These are phyloP conservation scores for Clathrospora elynae DNA, from an alignment of 2,329 filamentous ascomycete species.

Conservation along the genomic window DNA sequence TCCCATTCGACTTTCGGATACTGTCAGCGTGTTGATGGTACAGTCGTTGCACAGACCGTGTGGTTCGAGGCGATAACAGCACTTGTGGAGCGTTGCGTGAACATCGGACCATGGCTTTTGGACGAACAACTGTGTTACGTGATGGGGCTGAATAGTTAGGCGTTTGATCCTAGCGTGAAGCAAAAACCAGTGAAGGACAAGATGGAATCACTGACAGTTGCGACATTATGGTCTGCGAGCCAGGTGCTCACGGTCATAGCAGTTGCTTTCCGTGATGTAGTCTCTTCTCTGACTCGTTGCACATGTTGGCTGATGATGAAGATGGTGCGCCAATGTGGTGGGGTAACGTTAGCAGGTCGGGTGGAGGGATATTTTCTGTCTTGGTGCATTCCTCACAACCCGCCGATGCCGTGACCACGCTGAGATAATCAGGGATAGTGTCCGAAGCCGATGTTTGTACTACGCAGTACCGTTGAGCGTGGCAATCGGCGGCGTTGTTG, in stretches of 20 bases:
- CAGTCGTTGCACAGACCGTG: conserved; percentile 1
- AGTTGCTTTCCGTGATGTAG: too few relatives aligned
- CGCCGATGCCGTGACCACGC: conserved; percentile 2
- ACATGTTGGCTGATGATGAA: background rate
- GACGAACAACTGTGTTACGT: background rate
- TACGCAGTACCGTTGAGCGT: conserved; percentile 10
- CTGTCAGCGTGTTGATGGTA: conserved; percentile 4
- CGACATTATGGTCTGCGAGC: too few relatives aligned
- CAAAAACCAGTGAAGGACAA: too few relatives aligned
- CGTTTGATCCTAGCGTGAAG: too few relatives aligned
- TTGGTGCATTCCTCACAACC: conserved; percentile 1
- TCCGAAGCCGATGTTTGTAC: conserved; percentile 4
- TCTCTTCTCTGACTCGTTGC: too few relatives aligned
- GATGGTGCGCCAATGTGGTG: background rate
- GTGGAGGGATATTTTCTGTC: conserved; percentile 2
- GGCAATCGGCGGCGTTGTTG: conserved; percentile 4
- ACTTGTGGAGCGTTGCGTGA: background rate
- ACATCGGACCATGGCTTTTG: background rate
- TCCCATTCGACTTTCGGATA: background rate
- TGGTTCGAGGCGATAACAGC: background rate
- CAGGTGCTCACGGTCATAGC: too few relatives aligned
- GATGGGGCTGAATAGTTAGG: too few relatives aligned
- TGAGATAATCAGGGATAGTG: conserved; percentile 5
- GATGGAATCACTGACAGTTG: too few relatives aligned
- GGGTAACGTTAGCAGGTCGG: background rate